phyloP scores from a whole-genome alignment of 495 filamentous ascomycete species.

The Neurospora pannonica region DNA sequence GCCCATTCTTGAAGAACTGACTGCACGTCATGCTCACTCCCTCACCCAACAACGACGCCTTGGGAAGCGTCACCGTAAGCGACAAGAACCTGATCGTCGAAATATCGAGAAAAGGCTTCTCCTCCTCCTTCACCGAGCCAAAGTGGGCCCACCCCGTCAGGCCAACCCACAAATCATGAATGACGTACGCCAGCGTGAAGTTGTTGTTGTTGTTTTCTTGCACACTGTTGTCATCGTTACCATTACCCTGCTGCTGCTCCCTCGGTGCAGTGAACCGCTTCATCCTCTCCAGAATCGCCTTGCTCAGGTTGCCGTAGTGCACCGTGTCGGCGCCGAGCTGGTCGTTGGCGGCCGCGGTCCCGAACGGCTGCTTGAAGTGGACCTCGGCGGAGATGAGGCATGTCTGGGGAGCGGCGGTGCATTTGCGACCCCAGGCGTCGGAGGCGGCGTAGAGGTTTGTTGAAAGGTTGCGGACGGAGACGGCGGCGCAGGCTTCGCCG shows the following conservation, averaged over 20 bases:
- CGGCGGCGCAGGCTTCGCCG: slow-evolving; percentile 29
- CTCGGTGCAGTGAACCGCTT: slow-evolving; percentile 10
- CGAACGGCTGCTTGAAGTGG: slow-evolving; percentile 36
- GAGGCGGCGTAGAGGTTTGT: slow-evolving; percentile 29
- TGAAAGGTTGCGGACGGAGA: slow-evolving; percentile 44
- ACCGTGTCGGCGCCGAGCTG: slow-evolving; percentile 44
- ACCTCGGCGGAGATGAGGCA: slow-evolving; percentile 42
- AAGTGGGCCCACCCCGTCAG: slow-evolving; percentile 17
- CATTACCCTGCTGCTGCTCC: neutral
- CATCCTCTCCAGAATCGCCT: slow-evolving; percentile 34
- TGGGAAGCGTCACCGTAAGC: slow-evolving; percentile 38
- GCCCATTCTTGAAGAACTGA: slow-evolving; percentile 19
- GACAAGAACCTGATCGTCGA: slow-evolving; percentile 24
- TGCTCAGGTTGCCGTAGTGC: slow-evolving; percentile 52
- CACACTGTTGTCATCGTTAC: neutral
- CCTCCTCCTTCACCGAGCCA: neutral
- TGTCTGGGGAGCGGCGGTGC: slow-evolving; percentile 36
- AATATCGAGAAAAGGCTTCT: slow-evolving; percentile 11
- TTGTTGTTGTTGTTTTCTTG: slow-evolving; percentile 9
- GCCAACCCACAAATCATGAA: slow-evolving; percentile 22
- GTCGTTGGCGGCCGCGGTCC: slow-evolving; percentile 36
- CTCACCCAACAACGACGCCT: slow-evolving; percentile 41
- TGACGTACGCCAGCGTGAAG: slow-evolving; percentile 12
- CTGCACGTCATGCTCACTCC: slow-evolving; percentile 35
- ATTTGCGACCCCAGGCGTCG: slow-evolving; percentile 48